Evolutionary conservation across 352 stramenopile species (phyloP).

Genomic region (Pythium phragmiticola): DNA sequence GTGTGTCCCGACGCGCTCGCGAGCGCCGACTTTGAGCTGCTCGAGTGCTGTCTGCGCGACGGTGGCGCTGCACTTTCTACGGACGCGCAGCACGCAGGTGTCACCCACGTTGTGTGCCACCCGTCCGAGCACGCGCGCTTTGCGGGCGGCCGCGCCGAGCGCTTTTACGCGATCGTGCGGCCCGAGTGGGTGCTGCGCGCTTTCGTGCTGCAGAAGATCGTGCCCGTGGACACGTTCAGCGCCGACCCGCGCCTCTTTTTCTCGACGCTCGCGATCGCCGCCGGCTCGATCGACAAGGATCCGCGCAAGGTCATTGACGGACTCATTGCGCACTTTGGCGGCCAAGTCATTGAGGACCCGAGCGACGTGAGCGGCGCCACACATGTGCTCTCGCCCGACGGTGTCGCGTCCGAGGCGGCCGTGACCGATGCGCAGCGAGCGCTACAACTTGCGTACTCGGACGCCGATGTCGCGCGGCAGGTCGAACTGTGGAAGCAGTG

Average conservation of each 20-base stretch:
- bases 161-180: slow-evolving; percentile 71
- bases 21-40: slow-evolving; percentile 33
- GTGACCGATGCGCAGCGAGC: slow-evolving; percentile 36
- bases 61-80: slow-evolving; percentile 50
- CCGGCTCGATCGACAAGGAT: slow-evolving; percentile 74
- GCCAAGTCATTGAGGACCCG: slow-evolving; percentile 64
- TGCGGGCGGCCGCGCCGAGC: slow-evolving; percentile 46
- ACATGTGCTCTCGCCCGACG: slow-evolving; percentile 71
- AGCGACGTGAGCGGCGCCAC: slow-evolving; percentile 50
- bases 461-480: slow-evolving; percentile 37
- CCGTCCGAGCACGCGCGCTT: slow-evolving; percentile 53
- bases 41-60: slow-evolving; percentile 65
- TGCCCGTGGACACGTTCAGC: slow-evolving; percentile 75
- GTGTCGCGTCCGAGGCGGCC: slow-evolving; percentile 21
- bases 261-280: slow-evolving; percentile 70
- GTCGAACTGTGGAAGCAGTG: slow-evolving; percentile 48
- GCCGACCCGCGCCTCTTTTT: slow-evolving; percentile 77
- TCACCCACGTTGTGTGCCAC: slow-evolving; percentile 79
- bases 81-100: slow-evolving; percentile 25
- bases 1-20: slow-evolving; percentile 54
- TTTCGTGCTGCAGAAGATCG: slow-evolving; percentile 59
- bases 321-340: slow-evolving; percentile 80
- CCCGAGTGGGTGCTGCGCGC: slow-evolving; percentile 80
- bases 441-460: slow-evolving; percentile 48
- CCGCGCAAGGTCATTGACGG: slow-evolving; percentile 76